Base-by-base conservation (phyloP, 805 yeast genomes). In the Candida boidinii region DNA sequence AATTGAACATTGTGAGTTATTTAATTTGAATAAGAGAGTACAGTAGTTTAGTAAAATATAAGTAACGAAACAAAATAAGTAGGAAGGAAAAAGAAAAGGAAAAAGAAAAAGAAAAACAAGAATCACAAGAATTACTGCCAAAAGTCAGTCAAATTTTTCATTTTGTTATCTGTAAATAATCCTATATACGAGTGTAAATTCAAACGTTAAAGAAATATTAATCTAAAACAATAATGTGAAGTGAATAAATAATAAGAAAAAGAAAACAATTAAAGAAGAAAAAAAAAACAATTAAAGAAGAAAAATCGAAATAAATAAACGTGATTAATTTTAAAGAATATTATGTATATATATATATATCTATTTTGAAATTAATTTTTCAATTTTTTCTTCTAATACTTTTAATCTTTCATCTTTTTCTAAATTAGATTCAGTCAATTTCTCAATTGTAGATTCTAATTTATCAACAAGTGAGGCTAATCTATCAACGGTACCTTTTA, bases 401-500 rank as follows among this genome's bases (percentile, higher is more conserved):
- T 60, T 62, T 35, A 83, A 56, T 49, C 73, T 73, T 26, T 62
- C 76, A 48, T 82, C 90, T 49, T 80, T 82, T 22, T 72, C 79
- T n/a, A 66, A 41, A 35, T 73, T 78, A 4, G 78, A 62, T 13
- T 64, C 60, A 7, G 67, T 60, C 37, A 83, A 61, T 35, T 56
- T 65, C 9, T 62, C 46, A 28, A 83, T 69, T 28, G 76, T 72
- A 0, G 57, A 35, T 50, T 82, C 87, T 29, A 83, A 63, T 19
- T 66, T 60, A 3, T 62, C 59, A 15, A 79, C 86, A 22, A 83
- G 54, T 2, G 58, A 37, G 5, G 81, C 73, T 34, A 83, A 61
- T 41, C 70, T 78, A 42, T 79, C 90, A 21, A 82, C 78, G 1
- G 86, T 75, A 8, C 73, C 79, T 46, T 79, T 79, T 38, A 83